Evolutionary conservation across 176 grass and related monocot species (phyloP).

Genomic region (Avena atlantica): DNA sequence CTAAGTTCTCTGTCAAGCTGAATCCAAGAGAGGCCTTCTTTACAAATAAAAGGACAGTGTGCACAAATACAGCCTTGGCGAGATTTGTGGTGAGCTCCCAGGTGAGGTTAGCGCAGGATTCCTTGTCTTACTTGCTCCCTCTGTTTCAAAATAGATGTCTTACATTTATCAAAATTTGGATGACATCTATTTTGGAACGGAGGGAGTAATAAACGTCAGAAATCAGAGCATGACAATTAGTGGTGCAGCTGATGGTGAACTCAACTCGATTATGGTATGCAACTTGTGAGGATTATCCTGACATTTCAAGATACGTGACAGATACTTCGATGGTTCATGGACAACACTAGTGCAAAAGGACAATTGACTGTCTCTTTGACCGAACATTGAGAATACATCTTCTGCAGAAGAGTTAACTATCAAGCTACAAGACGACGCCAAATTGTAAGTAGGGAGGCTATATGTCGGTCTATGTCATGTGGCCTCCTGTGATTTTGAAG

Average conservation of each 20-base stretch:
- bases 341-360: conserved; percentile 6
- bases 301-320: conserved; percentile 1
- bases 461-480: conserved; percentile 33
- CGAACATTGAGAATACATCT: conserved; percentile 22
- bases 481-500: conserved; percentile 36
- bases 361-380: conserved; percentile 14
- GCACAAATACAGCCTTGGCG: too few species aligned
- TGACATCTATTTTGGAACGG: too few species aligned
- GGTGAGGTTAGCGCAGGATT: conserved; percentile 76
- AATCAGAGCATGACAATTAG: conserved; percentile 63
- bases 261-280: conserved; percentile 73
- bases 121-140: conserved; percentile 34
- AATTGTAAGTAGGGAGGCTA: background rate
- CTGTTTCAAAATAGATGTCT: too few species aligned
- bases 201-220: conserved; percentile 40
- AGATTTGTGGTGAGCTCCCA: background rate
- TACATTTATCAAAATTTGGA: too few species aligned
- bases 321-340: conserved; percentile 8
- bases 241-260: conserved; percentile 66
- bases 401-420: too few species aligned
- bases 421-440: too few species aligned
- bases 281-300: conserved; percentile 30
- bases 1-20: too few species aligned
- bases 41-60: too few species aligned
- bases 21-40: too few species aligned